phyloP scores from a whole-genome alignment of 306 rosid genomes.

The Quercus suber region DNA sequence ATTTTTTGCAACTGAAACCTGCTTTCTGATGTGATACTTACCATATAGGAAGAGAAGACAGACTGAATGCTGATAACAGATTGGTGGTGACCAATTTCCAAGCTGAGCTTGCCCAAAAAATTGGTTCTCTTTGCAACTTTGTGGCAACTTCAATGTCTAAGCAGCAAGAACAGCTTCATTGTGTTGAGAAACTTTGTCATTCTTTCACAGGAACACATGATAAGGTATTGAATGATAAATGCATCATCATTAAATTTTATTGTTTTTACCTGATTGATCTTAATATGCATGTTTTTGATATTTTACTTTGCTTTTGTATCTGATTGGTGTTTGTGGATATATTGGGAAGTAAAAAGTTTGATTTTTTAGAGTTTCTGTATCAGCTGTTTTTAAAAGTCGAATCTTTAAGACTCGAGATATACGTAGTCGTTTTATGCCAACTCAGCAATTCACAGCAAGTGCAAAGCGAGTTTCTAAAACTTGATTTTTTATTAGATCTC shows the following conservation, averaged over 20 bases:
- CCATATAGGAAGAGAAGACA: conserved; percentile 79
- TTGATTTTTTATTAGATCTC: too few relatives aligned
- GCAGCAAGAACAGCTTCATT: conserved; percentile 76
- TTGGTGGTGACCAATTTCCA: conserved; percentile 68
- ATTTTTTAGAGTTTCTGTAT: neutral
- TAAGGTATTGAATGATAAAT: conserved; percentile 40
- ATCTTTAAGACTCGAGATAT: too few relatives aligned
- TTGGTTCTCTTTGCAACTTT: conserved; percentile 71
- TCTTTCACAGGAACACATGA: conserved; percentile 64
- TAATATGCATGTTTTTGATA: neutral
- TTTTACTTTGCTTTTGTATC: neutral
- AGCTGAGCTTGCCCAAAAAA: conserved; percentile 60
- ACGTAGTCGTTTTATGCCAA: too few relatives aligned
- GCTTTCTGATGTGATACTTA: neutral
- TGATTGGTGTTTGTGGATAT: neutral
- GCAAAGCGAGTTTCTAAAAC: too few relatives aligned
- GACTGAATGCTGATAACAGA: conserved; percentile 63
- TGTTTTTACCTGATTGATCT: neutral
- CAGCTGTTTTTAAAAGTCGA: neutral
- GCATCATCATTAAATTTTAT: neutral
- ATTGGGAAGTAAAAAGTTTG: neutral
- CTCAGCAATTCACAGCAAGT: too few relatives aligned
- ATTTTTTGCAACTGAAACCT: neutral
- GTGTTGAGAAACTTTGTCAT: conserved; percentile 66
- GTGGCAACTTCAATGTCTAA: conserved; percentile 59